A percentile compares a stretch with the other conserved stretches of the same genome.
These are phyloP conservation scores for Apiotrichum mycotoxinovorans DNA, from an alignment of 1,284 basidiomycete species.

Conservation along the genomic window DNA sequence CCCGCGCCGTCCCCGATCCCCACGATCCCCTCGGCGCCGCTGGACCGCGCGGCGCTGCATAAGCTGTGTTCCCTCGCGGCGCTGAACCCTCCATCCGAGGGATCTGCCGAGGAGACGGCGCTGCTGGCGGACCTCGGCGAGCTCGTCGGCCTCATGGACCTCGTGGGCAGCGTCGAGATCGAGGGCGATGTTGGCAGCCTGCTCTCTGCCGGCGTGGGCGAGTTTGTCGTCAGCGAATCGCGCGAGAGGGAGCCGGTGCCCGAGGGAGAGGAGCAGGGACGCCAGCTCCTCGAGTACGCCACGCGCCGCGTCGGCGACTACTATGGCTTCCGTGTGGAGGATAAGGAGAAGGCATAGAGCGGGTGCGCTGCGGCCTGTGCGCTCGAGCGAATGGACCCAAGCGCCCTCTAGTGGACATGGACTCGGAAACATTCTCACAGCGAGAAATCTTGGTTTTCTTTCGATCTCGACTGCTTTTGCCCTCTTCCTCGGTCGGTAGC, in stretches of 20 bases:
- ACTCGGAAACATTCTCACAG: too few species aligned
- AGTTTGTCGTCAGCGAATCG: slow-evolving; percentile 8
- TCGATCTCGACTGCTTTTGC: too few species aligned
- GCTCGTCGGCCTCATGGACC: slow-evolving; percentile 26
- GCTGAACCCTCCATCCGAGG: slow-evolving; percentile 15
- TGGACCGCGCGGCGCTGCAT: slow-evolving; percentile 10
- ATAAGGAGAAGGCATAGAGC: not conserved
- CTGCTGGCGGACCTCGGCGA: slow-evolving; percentile 19
- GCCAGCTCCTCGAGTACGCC: slow-evolving; percentile 16
- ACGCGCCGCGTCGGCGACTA: slow-evolving; percentile 21
- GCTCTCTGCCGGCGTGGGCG: slow-evolving; percentile 11
- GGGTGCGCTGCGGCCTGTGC: not conserved
- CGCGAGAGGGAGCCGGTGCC: not conserved
- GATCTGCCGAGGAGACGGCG: slow-evolving; percentile 8
- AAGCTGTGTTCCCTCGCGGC: slow-evolving; percentile 18
- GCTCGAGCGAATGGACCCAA: too few species aligned
- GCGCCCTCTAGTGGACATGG: too few species aligned
- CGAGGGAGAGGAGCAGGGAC: slow-evolving; percentile 5
- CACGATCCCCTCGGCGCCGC: slow-evolving; percentile 3
- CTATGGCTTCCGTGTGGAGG: slow-evolving; percentile 18
- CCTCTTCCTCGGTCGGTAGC: too few species aligned
- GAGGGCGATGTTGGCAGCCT: slow-evolving; percentile 11
- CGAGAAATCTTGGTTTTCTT: too few species aligned
- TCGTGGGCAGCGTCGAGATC: slow-evolving; percentile 16
- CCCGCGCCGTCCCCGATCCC: slow-evolving; percentile 11